Evolutionary conservation across 176 grass and related monocot species (phyloP), one percentile per base, ranked within the genome.

Genomic region (Eragrostis nindensis): DNA sequence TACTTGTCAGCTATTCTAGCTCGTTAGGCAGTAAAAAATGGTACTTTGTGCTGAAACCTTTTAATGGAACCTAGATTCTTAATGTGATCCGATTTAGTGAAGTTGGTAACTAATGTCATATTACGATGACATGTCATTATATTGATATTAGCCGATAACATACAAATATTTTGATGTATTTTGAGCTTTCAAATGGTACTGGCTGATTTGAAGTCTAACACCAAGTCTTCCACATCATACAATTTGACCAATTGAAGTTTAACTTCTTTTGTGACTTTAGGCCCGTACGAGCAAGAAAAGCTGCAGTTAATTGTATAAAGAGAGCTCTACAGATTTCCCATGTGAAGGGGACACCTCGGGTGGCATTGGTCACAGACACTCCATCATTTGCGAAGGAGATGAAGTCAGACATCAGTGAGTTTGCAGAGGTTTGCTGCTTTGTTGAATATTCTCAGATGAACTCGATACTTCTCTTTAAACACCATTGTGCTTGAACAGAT

Each of bases 301-400:
- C 95, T 83, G 95, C 92, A n/a, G 74, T 98, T 70, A 61, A 66
- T 73, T 98, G 95, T 85, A 87, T 98, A 32, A 94, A 91, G 75
- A 95, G 74, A 78, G 86, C 95, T 21, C 49, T 98, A 62, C 64
- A 80, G 44, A 87, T 77, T 83, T 80, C 62, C 56, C 29, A 71
- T 25, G 68, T 84, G 38, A 77, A 66, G 53, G 74, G 60, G 79
- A 77, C 66, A 55, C 88, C 92, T 77, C 74, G 50, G 44, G 87
- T 98, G 44, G 86, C 85, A 80, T 77, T 98, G 81, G 73, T 93
- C 60, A 95, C 95, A 13, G 95, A 98, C 79, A 93, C 92, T 36
- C 92, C 90, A 70, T 81, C 86, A 38, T 98, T 98, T 84, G 80
- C 89, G 16, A 79, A 81, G 61, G 95, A 95, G 26, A 89, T 93